Evolutionary conservation across 768 basidiomycete species (phyloP), one percentile per base, ranked within the genome.

Genomic region (Cytidiella melzeri): DNA sequence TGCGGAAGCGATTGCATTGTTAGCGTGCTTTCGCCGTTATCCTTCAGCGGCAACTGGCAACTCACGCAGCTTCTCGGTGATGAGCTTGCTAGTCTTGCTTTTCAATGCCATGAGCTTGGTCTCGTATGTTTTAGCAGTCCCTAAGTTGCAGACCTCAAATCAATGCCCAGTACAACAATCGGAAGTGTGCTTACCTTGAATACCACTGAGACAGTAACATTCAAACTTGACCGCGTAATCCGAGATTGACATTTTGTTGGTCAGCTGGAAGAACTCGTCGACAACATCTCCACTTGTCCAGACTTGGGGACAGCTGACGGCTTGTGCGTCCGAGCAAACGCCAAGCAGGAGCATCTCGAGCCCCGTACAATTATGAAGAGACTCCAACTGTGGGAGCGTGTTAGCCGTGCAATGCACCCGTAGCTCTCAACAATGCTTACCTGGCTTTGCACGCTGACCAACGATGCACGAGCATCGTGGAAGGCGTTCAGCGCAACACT

Each of bases 381-480:
- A 12, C 18, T 44, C 18, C 21, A 18, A 28, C 5, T 12, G 5
- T 12, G 18, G 20, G 24, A 10, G 5, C n/a, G 13, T 15, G 5
- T 13, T 25, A 39, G 27, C 30, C 13, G 11, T 20, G 24, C 18
- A 36, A 26, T 49, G 12, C 28, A 6, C 4, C 20, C 20, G 15
- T 25, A 13, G 13, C n/a, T 27, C 19, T 18, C 15, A n/a, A 4
- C 12, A 18, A 19, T 5, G 26, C 44, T 18, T 20, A 45, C 44
- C 27, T 45, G 15, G 11, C 34, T 24, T 30, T 15, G 4, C 5
- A 37, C 6, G 11, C 36, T 45, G 3, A 27, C 39, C 1, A 55
- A 28, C 0, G 42, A 48, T 1, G 38, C 43, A 1, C 50, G 43
- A 15, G 37, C 28, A 27, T 55, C 54, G 25, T 55, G 42, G 54